Conservation (phyloP, 1,139 yeast species). For the Hansenula sp. region DNA sequence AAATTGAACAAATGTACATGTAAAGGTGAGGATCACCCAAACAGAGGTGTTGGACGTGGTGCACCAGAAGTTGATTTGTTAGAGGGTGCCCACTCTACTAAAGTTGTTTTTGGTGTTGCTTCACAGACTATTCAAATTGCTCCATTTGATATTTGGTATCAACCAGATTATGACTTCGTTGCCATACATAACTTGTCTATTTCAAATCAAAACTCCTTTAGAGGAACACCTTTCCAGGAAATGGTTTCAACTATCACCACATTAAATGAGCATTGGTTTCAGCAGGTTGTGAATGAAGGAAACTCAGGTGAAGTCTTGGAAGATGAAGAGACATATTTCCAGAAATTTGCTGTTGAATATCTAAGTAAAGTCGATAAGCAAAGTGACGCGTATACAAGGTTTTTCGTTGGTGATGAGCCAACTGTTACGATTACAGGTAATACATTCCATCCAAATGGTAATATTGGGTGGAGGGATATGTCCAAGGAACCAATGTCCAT, state of each 20-base stretch:
- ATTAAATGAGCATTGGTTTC: conserved; percentile 54
- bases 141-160: conserved; percentile 61
- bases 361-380: conserved; percentile 35
- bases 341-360: conserved; percentile 53
- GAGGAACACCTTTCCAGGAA: conserved; percentile 62
- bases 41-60: conserved; percentile 56
- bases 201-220: conserved; percentile 49
- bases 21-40: conserved; percentile 55
- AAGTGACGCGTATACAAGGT: conserved; percentile 44
- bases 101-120: conserved; percentile 41
- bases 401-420: conserved; percentile 56
- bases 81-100: conserved; percentile 53
- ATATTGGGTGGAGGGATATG: conserved; percentile 55
- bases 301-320: conserved; percentile 1
- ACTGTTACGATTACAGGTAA: conserved; percentile 45
- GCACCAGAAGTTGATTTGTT: conserved; percentile 64
- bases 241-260: conserved; percentile 54
- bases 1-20: conserved; percentile 54
- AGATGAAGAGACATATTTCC: conserved; percentile 31
- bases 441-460: conserved; percentile 57
- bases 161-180: conserved; percentile 51
- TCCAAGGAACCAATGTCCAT: conserved; percentile 65
- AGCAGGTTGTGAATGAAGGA: conserved; percentile 36
- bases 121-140: conserved; percentile 61
- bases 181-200: conserved; percentile 43